These are phyloP conservation scores for Sanghuangporus sanghuang DNA, from an alignment of 1,284 basidiomycete species.

Conservation along the genomic window DNA sequence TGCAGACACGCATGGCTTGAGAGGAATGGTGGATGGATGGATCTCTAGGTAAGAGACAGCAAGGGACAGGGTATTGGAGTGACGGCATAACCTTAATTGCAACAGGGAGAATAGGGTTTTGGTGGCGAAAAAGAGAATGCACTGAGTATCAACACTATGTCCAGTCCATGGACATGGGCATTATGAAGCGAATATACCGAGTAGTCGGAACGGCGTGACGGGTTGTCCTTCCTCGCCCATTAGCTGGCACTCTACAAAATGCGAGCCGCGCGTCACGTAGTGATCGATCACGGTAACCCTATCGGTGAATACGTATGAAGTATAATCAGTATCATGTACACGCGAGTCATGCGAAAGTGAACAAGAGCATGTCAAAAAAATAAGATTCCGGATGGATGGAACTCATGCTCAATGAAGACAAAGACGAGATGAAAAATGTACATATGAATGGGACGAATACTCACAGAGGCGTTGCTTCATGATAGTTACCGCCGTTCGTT, in stretches of 20 bases:
- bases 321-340: not conserved
- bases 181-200: conserved; percentile 76
- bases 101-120: no score
- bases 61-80: not conserved
- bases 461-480: conserved; percentile 47
- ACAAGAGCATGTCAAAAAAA: no score
- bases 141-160: not conserved
- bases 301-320: not conserved
- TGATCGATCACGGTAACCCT: conserved; percentile 66
- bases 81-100: not conserved
- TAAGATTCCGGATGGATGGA: no score
- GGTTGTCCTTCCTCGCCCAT: conserved; percentile 74
- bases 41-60: not conserved
- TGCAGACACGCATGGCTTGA: not conserved
- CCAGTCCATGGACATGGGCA: not conserved
- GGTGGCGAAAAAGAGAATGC: no score
- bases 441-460: conserved; percentile 26
- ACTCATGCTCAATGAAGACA: no score
- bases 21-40: not conserved
- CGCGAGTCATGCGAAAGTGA: not conserved
- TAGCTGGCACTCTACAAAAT: conserved; percentile 82
- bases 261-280: conserved; percentile 68
- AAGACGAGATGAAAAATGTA: no score
- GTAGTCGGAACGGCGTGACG: conserved; percentile 77
- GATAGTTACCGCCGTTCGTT: conserved; percentile 54